These are phyloP conservation scores for Primulina tabacum DNA, from an alignment of 257 asterid genomes.

Conservation along the genomic window DNA sequence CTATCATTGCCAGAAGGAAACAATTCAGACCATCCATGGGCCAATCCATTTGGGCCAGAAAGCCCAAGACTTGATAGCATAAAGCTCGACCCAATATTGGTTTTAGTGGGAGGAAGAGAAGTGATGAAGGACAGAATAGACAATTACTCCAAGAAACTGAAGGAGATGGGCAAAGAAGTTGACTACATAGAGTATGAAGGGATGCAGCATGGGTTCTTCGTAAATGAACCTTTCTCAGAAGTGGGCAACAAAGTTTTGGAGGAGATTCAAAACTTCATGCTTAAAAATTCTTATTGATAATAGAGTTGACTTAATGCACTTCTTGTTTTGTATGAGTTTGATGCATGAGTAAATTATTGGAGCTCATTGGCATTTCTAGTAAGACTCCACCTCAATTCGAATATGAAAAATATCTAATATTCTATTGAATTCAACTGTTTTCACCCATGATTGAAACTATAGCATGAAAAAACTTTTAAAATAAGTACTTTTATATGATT, in stretches of 20 bases:
- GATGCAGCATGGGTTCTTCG: constrained; percentile 59
- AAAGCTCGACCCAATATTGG: constrained; percentile 1
- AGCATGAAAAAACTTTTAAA: neutral
- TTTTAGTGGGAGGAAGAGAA: neutral
- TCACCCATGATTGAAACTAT: neutral
- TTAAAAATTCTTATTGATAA: constrained; percentile 21
- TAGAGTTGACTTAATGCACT: neutral
- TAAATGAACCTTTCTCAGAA: constrained; percentile 48
- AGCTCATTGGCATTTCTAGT: too few relatives aligned
- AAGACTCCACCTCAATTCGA: neutral
- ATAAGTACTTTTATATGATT: too few relatives aligned
- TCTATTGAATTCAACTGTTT: too few relatives aligned
- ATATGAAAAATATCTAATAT: too few relatives aligned
- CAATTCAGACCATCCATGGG: constrained; percentile 51
- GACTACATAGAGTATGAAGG: constrained; percentile 38
- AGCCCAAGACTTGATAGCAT: constrained; percentile 44
- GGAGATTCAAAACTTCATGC: constrained; percentile 36
- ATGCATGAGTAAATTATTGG: neutral
- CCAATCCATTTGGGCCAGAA: constrained; percentile 69
- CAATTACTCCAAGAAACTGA: neutral
- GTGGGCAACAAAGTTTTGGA: constrained; percentile 35
- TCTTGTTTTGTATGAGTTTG: neutral
- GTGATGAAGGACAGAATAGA: neutral
- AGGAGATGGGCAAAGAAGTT: constrained; percentile 37
- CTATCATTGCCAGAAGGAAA: constrained; percentile 53